A percentile compares a stretch with the other conserved stretches of the same genome.
Conservation (phyloP, 129 eudicot species). For the Artemisia annua region DNA sequence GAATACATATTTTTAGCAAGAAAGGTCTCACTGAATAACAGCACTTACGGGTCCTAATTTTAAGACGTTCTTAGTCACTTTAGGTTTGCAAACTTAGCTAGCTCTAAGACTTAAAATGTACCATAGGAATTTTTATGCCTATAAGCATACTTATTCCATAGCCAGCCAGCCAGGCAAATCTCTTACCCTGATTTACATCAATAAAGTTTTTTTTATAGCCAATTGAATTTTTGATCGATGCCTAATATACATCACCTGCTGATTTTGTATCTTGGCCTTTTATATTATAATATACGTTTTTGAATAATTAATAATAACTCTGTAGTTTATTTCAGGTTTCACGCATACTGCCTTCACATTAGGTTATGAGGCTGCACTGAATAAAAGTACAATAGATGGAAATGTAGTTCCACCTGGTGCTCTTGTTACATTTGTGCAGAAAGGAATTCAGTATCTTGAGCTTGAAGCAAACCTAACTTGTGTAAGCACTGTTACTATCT, state of each 20-base stretch:
- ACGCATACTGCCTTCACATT: slow-evolving; percentile 84
- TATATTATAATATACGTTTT: slow-evolving; percentile 5
- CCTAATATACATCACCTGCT: not conserved
- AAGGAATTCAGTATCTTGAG: slow-evolving; percentile 94
- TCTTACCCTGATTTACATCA: not conserved
- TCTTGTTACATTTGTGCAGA: slow-evolving; percentile 85
- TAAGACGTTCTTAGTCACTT: not conserved
- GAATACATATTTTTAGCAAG: no score
- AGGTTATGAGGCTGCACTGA: slow-evolving; percentile 85
- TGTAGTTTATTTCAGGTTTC: slow-evolving; percentile 58
- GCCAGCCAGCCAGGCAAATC: not conserved
- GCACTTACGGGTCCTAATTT: no score
- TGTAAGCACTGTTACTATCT: slow-evolving; percentile 45
- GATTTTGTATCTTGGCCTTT: not conserved
- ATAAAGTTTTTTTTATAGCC: not conserved
- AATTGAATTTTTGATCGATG: not conserved
- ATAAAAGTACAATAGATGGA: slow-evolving; percentile 76
- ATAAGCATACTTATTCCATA: not conserved
- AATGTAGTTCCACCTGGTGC: slow-evolving; percentile 95
- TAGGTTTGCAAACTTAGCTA: not conserved
- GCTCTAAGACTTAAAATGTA: not conserved
- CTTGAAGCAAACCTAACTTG: slow-evolving; percentile 78
- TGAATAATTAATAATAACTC: slow-evolving; percentile 2
- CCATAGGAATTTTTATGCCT: not conserved
- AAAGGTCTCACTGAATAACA: no score